These are phyloP conservation scores for Diplodia mutila DNA, from an alignment of 2,329 filamentous ascomycete species.

Conservation along the genomic window DNA sequence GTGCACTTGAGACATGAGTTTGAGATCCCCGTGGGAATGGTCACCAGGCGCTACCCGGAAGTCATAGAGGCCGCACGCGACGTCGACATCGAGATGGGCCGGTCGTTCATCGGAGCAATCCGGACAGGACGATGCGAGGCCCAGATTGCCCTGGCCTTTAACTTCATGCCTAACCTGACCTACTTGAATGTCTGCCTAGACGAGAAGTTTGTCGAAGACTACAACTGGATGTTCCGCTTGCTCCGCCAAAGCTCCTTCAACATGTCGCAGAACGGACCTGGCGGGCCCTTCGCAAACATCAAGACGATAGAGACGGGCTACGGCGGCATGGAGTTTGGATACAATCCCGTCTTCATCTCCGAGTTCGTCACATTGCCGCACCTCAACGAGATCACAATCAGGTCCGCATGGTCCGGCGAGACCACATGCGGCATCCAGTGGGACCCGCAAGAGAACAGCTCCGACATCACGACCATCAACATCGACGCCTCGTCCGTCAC, in stretches of 20 bases:
- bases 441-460: neutral
- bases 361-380: neutral
- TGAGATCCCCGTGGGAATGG: neutral
- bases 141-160: neutral
- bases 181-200: conserved; percentile 13
- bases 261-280: neutral
- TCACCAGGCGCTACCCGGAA: neutral
- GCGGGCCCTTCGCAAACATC: conserved; percentile 1
- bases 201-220: conserved; percentile 7
- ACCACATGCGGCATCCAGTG: neutral
- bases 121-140: conserved; percentile 1
- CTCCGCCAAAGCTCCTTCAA: conserved; percentile 1
- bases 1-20: conserved; percentile 3
- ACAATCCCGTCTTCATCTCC: conserved; percentile 9
- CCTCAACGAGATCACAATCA: neutral
- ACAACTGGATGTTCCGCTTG: conserved; percentile 7
- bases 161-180: neutral
- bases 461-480: conserved; percentile 2
- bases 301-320: neutral
- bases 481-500: conserved; percentile 11
- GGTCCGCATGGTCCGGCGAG: conserved; percentile 4
- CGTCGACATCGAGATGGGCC: neutral
- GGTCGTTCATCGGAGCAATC: conserved; percentile 2
- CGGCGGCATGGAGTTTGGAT: neutral
- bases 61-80: neutral